Conservation (phyloP, 495 filamentous ascomycete genomes). For the Corynascus novoguineensis region DNA sequence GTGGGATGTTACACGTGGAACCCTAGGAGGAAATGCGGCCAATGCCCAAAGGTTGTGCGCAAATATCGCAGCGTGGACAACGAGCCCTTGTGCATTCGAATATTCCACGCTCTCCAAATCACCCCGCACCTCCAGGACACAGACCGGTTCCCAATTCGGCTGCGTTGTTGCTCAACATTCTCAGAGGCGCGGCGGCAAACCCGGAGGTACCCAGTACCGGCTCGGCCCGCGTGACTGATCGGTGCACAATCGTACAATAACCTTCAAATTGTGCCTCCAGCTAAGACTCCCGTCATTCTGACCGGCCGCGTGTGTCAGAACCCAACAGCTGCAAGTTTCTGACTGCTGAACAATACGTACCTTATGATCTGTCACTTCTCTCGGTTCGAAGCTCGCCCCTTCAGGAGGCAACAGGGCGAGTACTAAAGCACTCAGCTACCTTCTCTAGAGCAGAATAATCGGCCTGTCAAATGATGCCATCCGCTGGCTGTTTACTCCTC, state of each 20-base stretch:
- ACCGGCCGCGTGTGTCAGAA: neutral
- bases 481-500: neutral
- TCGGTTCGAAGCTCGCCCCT: neutral
- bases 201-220: neutral
- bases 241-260: neutral
- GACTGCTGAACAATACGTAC: no score
- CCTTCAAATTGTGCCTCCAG: no score
- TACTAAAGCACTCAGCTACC: neutral
- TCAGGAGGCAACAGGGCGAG: neutral
- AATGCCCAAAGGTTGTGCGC: neutral
- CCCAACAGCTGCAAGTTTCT: neutral
- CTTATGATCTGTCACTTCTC: neutral
- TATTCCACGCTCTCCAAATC: neutral
- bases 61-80: neutral
- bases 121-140: neutral
- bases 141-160: constrained; percentile 6
- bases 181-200: neutral
- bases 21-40: neutral
- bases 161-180: neutral
- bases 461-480: neutral
- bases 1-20: neutral
- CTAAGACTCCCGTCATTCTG: neutral
- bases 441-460: neutral
- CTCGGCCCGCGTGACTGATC: neutral
- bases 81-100: neutral